phyloP scores from a whole-genome alignment of 2,329 filamentous ascomycete species.

The Diplodia intermedia region DNA sequence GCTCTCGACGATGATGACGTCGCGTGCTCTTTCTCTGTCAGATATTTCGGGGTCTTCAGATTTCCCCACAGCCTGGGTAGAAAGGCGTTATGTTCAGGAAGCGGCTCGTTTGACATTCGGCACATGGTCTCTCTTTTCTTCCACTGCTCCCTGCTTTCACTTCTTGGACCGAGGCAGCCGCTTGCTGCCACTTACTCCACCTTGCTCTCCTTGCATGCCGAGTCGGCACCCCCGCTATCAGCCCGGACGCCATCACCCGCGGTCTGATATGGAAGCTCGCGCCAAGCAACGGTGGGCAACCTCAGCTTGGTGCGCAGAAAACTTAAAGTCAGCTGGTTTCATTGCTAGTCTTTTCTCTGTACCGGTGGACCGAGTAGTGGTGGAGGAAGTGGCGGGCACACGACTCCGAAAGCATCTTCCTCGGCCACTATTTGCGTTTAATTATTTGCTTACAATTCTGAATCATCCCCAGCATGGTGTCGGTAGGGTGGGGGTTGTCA shows the following conservation, averaged over 20 bases:
- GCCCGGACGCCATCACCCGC: conserved; percentile 25
- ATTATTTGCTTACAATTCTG: conserved; percentile 22
- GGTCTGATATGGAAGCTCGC: conserved; percentile 31
- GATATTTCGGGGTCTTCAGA: conserved; percentile 28
- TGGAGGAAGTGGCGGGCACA: conserved; percentile 32
- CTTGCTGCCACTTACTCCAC: conserved; percentile 23
- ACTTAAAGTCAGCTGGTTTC: conserved; percentile 26
- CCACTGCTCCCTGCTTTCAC: conserved; percentile 13
- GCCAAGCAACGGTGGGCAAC: conserved; percentile 14
- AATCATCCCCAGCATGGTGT: conserved; percentile 32
- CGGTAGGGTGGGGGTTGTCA: conserved; percentile 28
- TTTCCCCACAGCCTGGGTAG: conserved; percentile 27
- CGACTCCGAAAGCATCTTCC: conserved; percentile 25
- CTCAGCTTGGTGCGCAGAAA: conserved; percentile 29
- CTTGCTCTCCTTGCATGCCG: conserved; percentile 23
- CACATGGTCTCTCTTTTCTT: conserved; percentile 30
- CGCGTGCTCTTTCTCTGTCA: conserved; percentile 32
- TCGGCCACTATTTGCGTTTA: conserved; percentile 30
- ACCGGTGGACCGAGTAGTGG: conserved; percentile 31
- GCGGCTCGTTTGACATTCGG: conserved; percentile 29
- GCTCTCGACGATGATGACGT: conserved; percentile 31
- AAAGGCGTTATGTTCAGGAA: conserved; percentile 31
- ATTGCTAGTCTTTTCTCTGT: conserved; percentile 14
- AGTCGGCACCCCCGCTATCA: conserved; percentile 25
- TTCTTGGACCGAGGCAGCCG: conserved; percentile 17